phyloP scores from a whole-genome alignment of 2,329 filamentous ascomycete genomes.

The Aspergillus pseudoglaucus region DNA sequence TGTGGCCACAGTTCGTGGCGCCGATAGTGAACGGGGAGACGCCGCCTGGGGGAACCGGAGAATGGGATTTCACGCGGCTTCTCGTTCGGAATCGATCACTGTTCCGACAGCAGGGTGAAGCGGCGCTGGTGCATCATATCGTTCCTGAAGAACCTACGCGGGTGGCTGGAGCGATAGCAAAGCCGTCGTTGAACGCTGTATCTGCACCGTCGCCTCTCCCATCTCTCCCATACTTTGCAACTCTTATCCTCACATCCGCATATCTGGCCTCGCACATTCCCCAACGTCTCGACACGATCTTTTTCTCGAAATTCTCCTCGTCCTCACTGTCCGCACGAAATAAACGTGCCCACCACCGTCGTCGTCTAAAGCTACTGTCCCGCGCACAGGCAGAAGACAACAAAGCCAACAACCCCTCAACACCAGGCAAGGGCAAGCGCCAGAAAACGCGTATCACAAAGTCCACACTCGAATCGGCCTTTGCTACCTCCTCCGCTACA shows the following conservation, averaged over 20 bases:
- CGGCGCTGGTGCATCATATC: conserved; percentile 36
- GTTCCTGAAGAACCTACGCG: conserved; percentile 24
- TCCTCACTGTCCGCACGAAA: conserved; percentile 37
- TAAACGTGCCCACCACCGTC: conserved; percentile 39
- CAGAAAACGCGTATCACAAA: conserved; percentile 36
- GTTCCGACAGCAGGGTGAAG: conserved; percentile 42
- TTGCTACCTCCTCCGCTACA: conserved; percentile 33
- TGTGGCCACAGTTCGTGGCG: conserved; percentile 80
- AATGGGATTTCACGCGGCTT: conserved; percentile 77
- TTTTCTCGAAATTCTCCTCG: conserved; percentile 45
- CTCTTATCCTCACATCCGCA: conserved; percentile 41
- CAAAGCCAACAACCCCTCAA: conserved; percentile 21
- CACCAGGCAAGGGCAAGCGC: conserved; percentile 28
- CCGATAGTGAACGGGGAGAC: conserved; percentile 66
- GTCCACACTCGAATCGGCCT: conserved; percentile 33
- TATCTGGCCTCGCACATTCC: conserved; percentile 44
- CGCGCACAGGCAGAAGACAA: conserved; percentile 32
- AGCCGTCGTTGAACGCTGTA: conserved; percentile 15
- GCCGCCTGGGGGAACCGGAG: conserved; percentile 38
- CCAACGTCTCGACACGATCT: conserved; percentile 42
- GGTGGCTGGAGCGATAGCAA: conserved; percentile 5
- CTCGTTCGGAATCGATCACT: conserved; percentile 51
- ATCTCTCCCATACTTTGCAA: conserved; percentile 41
- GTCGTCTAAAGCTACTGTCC: conserved; percentile 36
- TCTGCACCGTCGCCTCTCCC: conserved; percentile 27